A percentile compares a stretch with the other conserved stretches of the same genome.
Conservation (phyloP, 352 stramenopile species). For the Achlya hypogyna region DNA sequence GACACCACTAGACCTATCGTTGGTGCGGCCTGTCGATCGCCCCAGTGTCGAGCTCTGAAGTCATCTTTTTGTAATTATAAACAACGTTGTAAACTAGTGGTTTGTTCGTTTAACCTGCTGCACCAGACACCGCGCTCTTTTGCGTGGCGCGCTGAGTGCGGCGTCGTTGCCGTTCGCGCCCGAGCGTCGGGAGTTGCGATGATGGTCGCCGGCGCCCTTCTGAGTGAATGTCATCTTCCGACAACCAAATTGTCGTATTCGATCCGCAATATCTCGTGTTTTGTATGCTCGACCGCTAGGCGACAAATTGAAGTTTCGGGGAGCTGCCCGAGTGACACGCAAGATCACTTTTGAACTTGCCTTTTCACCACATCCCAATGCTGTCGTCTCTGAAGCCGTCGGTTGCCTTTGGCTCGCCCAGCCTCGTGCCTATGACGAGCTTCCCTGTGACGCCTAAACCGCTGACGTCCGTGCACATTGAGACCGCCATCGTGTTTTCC, state of each 20-base stretch:
- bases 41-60: no score
- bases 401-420: not conserved
- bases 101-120: no score
- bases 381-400: not conserved
- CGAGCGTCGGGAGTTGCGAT: not conserved
- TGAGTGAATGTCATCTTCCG: not conserved
- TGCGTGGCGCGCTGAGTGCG: not conserved
- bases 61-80: no score
- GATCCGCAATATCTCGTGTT: no score
- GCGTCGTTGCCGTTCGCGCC: not conserved
- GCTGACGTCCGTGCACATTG: not conserved
- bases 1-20: not conserved
- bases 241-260: not conserved
- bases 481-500: conserved; percentile 14
- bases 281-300: no score
- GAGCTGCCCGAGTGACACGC: no score
- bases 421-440: not conserved
- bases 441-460: not conserved
- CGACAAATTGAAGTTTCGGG: no score
- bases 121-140: no score
- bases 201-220: not conserved
- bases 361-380: not conserved
- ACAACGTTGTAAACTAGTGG: no score
- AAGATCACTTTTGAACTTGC: not conserved
- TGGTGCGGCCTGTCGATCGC: not conserved